A percentile compares a stretch with the other conserved stretches of the same genome.
Evolutionary conservation across 257 asterid species (phyloP).

Genomic region (Nicotiana noctiflora): DNA sequence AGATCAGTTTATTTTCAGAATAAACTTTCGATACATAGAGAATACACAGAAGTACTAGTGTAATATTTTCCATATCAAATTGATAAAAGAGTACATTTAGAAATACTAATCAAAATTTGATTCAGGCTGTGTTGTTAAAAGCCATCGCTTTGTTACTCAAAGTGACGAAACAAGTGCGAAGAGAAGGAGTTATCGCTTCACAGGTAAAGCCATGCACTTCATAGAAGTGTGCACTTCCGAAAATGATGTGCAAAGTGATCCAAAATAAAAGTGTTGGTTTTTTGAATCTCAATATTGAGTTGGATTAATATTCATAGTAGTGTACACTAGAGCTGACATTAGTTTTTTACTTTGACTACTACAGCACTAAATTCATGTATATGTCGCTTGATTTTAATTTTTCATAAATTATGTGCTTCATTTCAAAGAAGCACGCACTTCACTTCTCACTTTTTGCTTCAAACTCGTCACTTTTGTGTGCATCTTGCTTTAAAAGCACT

Average conservation of each 20-base stretch:
- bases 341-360: neutral
- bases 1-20: neutral
- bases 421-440: neutral
- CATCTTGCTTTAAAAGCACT: neutral
- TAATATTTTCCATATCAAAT: neutral
- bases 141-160: neutral
- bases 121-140: neutral
- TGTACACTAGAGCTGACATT: neutral
- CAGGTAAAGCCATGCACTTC: neutral
- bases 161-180: neutral
- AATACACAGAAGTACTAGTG: neutral
- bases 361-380: neutral
- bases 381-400: neutral
- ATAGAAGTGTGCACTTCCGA: neutral
- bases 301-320: neutral
- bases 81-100: neutral
- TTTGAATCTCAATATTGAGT: neutral
- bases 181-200: neutral
- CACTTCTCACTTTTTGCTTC: neutral
- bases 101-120: neutral
- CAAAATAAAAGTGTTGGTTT: neutral
- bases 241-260: neutral
- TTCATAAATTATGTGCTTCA: neutral
- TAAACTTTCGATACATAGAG: neutral
- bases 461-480: neutral